Percentiles rank a stretch among this genome's conserved stretches.
These are phyloP conservation scores for Trifolium dubium DNA, from an alignment of 306 rosid species.

Conservation along the genomic window DNA sequence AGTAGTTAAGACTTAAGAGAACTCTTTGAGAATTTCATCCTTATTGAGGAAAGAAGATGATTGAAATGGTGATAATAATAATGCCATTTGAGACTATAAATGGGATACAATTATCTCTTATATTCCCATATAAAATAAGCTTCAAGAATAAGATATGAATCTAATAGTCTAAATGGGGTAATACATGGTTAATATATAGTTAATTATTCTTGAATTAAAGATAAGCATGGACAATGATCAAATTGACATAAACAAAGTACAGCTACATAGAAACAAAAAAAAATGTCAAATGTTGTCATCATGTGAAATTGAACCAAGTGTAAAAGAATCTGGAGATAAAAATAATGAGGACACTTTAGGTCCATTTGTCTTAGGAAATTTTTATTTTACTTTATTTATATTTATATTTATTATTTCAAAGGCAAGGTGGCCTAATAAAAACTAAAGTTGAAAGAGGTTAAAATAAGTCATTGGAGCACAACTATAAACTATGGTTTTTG, in stretches of 20 bases:
- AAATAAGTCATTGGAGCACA: slow-evolving; percentile 8
- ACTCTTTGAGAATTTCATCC: slow-evolving; percentile 18
- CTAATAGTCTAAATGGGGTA: slow-evolving; percentile 45
- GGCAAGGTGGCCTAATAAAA: neutral
- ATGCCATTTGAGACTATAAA: slow-evolving; percentile 35
- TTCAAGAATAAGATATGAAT: slow-evolving; percentile 57
- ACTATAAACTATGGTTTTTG: neutral
- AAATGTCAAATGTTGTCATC: slow-evolving; percentile 44
- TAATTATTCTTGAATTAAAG: slow-evolving; percentile 39
- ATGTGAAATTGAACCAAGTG: slow-evolving; percentile 43
- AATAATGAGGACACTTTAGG: neutral
- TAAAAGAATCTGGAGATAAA: slow-evolving; percentile 27
- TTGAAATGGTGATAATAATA: slow-evolving; percentile 37
- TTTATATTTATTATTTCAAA: neutral
- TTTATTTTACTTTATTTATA: neutral
- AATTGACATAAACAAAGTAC: slow-evolving; percentile 58
- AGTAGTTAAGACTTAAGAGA: neutral
- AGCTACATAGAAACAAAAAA: slow-evolving; percentile 41
- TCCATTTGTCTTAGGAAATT: neutral
- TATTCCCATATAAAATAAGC: slow-evolving; percentile 44
- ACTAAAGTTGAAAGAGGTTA: neutral
- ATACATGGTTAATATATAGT: slow-evolving; percentile 40
- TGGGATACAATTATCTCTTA: slow-evolving; percentile 44
- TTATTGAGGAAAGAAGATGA: slow-evolving; percentile 12
- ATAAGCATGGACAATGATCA: slow-evolving; percentile 51